Evolutionary conservation across 139 green algal species (phyloP), one percentile per base, ranked within the genome.

Genomic region (Spirogloea muscicola): DNA sequence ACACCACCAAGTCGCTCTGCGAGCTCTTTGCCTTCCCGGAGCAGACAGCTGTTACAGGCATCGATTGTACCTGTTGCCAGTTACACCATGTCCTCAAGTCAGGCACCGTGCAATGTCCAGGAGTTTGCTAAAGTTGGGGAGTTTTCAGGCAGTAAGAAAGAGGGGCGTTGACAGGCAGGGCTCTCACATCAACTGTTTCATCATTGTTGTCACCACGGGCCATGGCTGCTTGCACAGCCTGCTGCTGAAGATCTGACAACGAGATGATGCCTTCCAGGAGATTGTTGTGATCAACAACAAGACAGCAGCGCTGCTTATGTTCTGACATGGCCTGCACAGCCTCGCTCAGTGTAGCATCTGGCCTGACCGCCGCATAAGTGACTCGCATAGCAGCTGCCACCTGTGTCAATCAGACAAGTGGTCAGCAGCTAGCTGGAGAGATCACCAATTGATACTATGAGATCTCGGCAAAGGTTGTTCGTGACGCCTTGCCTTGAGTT

Each of bases 231-330:
- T 58, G 29, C n/a, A 76, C 34, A 9, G 65, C 63, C 41, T 79
- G 58, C 29, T 36, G 61, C 40, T 79, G 59, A 7, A 79, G 59
- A 34, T 79, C 70, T 6, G 70, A 16, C 10, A 79, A 44, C 25
- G 70, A 64, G n/a, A 79, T 69, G 1, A 76, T 60, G 58, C 70
- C 70, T 36, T 79, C 70, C 60, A 79, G 59, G 40, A 79, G 60
- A 18, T 76, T 37, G 38, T 71, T 42, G 21, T 36, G 58, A 63
- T 79, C 70, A 58, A 79, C 59, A 36, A 79, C 59, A 29, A 79
- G 25, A 6, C 36, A 34, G 25, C 61, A 79, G 29, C 16, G 16
- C 34, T 76, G 10, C 16, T 31, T 21, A 2, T 25, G 38, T 16
- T 77, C 36, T 2, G 73, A n/a, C 0, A 77, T 76, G 1, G 68